Evolutionary conservation across 495 filamentous ascomycete species (phyloP).

Genomic region (Trichocladium uniseriatum): DNA sequence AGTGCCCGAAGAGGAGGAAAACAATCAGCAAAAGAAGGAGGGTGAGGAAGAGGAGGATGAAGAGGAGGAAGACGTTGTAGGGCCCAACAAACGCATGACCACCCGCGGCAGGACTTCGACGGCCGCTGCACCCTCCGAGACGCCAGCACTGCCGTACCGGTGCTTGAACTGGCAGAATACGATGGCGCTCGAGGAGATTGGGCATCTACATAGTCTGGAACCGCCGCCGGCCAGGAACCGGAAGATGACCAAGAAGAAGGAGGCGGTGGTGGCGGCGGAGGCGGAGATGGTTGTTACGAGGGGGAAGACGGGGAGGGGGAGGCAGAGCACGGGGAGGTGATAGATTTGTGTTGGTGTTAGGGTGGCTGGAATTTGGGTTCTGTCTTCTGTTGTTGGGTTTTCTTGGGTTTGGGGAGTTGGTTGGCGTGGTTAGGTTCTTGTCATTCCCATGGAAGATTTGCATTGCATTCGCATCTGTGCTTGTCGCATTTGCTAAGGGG

Average conservation of each 20-base stretch:
- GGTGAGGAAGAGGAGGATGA: constrained; percentile 15
- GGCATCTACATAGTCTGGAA: constrained; percentile 74
- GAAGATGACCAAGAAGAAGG: constrained; percentile 41
- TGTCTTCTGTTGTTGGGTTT: too few species aligned
- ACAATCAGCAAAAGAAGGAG: constrained; percentile 45
- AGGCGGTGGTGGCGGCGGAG: constrained; percentile 16
- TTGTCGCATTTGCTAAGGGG: too few species aligned
- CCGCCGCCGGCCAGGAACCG: constrained; percentile 54
- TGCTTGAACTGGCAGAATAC: constrained; percentile 80
- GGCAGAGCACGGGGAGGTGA: neutral
- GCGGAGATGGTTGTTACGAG: constrained; percentile 7
- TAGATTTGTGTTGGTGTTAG: neutral
- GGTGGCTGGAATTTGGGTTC: too few species aligned
- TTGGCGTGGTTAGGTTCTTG: too few species aligned
- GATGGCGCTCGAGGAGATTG: constrained; percentile 62
- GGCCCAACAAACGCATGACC: constrained; percentile 56
- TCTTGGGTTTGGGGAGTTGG: too few species aligned
- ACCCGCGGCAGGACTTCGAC: constrained; percentile 49
- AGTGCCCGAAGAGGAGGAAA: constrained; percentile 38
- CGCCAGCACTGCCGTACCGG: constrained; percentile 45
- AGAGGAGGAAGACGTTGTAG: neutral
- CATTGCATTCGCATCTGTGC: too few species aligned
- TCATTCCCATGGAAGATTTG: too few species aligned
- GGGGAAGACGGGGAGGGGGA: constrained; percentile 16
- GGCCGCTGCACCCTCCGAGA: constrained; percentile 38